These are phyloP conservation scores for Pseudocercospora ulei DNA, from an alignment of 2,329 filamentous ascomycete species.

Conservation along the genomic window DNA sequence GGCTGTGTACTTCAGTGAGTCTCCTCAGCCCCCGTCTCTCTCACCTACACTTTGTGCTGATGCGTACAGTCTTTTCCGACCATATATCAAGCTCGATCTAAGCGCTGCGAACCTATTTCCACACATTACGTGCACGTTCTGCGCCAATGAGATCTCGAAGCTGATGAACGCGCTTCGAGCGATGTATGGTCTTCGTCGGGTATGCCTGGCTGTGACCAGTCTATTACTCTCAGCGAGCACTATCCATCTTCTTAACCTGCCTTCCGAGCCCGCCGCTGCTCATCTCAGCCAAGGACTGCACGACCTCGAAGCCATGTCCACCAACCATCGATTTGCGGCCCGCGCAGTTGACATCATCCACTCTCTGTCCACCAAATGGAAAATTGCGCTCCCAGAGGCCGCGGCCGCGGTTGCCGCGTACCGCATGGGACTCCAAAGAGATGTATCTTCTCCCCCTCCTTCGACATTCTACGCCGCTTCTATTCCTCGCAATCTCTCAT, in stretches of 20 bases:
- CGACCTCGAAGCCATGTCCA: conserved; percentile 38
- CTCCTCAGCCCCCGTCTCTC: background rate
- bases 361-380: conserved; percentile 39
- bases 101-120: conserved; percentile 53
- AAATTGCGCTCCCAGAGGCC: conserved; percentile 37
- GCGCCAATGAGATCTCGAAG: conserved; percentile 39
- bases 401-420: conserved; percentile 29
- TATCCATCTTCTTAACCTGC: conserved; percentile 41
- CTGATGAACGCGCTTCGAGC: conserved; percentile 38
- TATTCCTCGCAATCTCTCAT: conserved; percentile 25
- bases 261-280: conserved; percentile 32
- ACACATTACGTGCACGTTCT: conserved; percentile 53
- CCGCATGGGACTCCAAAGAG: conserved; percentile 19
- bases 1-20: conserved; percentile 51
- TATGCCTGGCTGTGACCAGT: conserved; percentile 36
- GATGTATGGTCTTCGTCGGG: conserved; percentile 39
- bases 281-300: conserved; percentile 39
- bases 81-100: conserved; percentile 55
- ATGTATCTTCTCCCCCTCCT: conserved; percentile 20
- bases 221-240: conserved; percentile 38
- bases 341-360: conserved; percentile 40
- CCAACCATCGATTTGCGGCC: conserved; percentile 39
- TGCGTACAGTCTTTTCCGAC: conserved; percentile 60
- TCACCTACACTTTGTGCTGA: conserved; percentile 45
- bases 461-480: conserved; percentile 31